Evolutionary conservation across 352 stramenopile species (phyloP), one percentile per base, ranked within the genome.

Genomic region (Globisporangium middletonii): DNA sequence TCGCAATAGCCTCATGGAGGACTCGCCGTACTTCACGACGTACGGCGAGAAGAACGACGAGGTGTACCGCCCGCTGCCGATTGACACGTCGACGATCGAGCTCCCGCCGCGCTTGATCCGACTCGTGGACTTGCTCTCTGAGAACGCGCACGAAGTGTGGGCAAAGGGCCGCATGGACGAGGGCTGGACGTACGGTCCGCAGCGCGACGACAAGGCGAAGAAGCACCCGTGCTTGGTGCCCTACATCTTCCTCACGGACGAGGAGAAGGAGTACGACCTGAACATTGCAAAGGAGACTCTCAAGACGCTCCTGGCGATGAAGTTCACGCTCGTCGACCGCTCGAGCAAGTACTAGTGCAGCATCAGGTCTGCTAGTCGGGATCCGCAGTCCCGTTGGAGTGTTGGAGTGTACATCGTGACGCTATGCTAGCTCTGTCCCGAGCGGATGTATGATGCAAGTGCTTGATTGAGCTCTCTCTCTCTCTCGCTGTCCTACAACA

Each of bases 91-190:
- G 26, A 80, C 62, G 8, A 65, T 93, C 2, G 79, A 92, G 19
- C 55, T 95, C 4, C 81, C 83, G 6, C 69, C 75, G 15, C 62
- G 77, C 13, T 55, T 95, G 18, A 48, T 89, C 19, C 81, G 79
- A 0, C 73, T 95, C 53, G 83, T 93, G 50, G 85, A 95, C 44
- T 55, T 95, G 50, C 59, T 95, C 8, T 79, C 85, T 1, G 85
- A 95, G 62, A 95, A 95, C 51, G 83, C 85, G 18, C 85, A 95
- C 59, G 85, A 95, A 56, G 85, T 95, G 18, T 95, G 85, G 85
- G 74, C 83, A 19, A 93, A 91, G 49, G 83, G 83, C 0, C 76
- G 85, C 27, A 95, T 95, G 85, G 83, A 93, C 63, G 83, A 89
- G 65, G 79, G 85, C 41, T 95, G 85, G 85, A 92, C 81, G 0